phyloP scores from a whole-genome alignment of 1,284 basidiomycete species.

The Tremellales sp. region DNA sequence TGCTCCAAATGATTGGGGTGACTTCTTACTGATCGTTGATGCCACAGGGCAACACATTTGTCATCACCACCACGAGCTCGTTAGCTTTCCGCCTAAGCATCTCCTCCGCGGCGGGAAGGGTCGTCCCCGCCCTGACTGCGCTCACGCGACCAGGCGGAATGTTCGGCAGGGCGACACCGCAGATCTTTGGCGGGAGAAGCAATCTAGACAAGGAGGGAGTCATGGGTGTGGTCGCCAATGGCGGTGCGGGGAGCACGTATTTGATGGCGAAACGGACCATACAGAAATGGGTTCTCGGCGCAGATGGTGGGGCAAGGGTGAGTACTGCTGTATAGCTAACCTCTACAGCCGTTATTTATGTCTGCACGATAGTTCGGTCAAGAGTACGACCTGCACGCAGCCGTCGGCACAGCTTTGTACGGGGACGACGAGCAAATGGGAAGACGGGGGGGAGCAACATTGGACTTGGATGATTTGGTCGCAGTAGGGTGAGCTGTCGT shows the following conservation, averaged over 20 bases:
- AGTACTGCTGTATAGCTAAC: conserved; percentile 5
- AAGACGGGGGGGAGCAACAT: conserved; percentile 21
- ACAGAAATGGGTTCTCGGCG: conserved; percentile 38
- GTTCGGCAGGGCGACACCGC: conserved; percentile 34
- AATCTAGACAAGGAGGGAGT: conserved; percentile 30
- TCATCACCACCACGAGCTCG: conserved; percentile 44
- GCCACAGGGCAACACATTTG: conserved; percentile 31
- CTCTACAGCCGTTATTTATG: background rate
- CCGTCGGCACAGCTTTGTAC: conserved; percentile 26
- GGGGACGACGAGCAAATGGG: conserved; percentile 22
- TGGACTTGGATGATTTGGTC: conserved; percentile 41
- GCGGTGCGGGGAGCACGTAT: conserved; percentile 20
- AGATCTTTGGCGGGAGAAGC: conserved; percentile 25
- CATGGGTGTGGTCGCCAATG: conserved; percentile 16
- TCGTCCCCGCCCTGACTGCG: conserved; percentile 25
- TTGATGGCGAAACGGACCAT: conserved; percentile 35
- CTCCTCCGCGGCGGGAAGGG: conserved; percentile 33
- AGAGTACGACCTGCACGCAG: conserved; percentile 37
- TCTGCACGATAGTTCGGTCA: conserved; percentile 25
- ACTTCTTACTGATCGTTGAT: conserved; percentile 1
- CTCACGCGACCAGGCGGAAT: conserved; percentile 42
- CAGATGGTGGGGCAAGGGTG: conserved; percentile 29
- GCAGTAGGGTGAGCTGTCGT: conserved; percentile 23
- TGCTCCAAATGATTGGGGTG: background rate
- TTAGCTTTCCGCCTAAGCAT: conserved; percentile 42